A percentile compares a stretch with the other conserved stretches of the same genome.
These are phyloP conservation scores for Podila horticola DNA, from an alignment of 192 early-diverging fungal genomes.

Conservation along the genomic window DNA sequence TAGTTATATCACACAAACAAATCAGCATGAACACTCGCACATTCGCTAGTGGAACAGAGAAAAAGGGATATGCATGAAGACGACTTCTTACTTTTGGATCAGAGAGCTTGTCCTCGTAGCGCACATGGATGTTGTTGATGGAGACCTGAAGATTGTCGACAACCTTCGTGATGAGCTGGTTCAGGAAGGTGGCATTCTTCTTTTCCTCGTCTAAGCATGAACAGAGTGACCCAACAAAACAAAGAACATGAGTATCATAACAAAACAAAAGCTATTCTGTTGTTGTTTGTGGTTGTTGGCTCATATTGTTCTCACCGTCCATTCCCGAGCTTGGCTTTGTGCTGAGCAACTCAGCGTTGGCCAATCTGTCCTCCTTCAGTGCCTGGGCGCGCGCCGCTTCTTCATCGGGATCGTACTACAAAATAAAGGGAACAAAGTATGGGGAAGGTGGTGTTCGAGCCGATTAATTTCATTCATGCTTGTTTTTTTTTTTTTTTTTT, in stretches of 20 bases:
- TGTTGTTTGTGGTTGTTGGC: too few relatives aligned
- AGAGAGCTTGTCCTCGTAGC: constrained; percentile 91
- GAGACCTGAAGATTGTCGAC: constrained; percentile 96
- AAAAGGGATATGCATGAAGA: neutral
- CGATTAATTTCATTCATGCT: neutral
- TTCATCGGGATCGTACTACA: constrained; percentile 83
- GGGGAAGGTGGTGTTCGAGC: neutral
- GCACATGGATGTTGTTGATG: constrained; percentile 94
- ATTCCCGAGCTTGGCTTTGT: constrained; percentile 35
- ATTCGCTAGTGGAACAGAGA: neutral
- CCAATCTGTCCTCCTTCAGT: constrained; percentile 85
- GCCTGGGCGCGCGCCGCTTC: constrained; percentile 81
- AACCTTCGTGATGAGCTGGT: constrained; percentile 92
- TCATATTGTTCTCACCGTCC: constrained; percentile 32
- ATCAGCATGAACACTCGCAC: too few relatives aligned
- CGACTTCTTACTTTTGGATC: constrained; percentile 62
- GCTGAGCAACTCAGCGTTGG: constrained; percentile 74
- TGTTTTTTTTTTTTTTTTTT: too few relatives aligned
- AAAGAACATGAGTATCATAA: neutral
- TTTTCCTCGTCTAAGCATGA: constrained; percentile 60
- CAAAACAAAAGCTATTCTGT: neutral
- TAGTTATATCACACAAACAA: too few relatives aligned
- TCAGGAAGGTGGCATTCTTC: constrained; percentile 87
- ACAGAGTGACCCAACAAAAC: constrained; percentile 46
- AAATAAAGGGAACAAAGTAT: neutral